A percentile compares a stretch with the other conserved stretches of the same genome.
Evolutionary conservation across 768 basidiomycete species (phyloP).

Genomic region (Hydnomerulius pinastri): DNA sequence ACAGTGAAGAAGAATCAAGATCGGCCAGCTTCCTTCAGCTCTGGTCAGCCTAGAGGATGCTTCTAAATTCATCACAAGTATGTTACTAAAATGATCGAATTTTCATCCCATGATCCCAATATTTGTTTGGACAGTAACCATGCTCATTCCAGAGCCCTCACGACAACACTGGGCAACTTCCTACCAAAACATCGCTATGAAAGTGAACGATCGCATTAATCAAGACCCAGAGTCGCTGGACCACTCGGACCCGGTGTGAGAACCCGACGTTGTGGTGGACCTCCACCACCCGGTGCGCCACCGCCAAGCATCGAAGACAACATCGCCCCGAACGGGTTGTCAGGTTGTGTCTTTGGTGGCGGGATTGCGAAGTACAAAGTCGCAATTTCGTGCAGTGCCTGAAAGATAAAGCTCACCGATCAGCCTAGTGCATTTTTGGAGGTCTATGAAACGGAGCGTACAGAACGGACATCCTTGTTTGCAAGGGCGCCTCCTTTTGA

Average conservation of each 20-base stretch:
- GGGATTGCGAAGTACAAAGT: slow-evolving; percentile 87
- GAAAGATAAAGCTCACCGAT: neutral
- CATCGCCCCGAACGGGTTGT: slow-evolving; percentile 87
- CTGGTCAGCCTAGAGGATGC: too few relatives aligned
- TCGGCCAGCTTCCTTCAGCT: too few relatives aligned
- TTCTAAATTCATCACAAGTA: too few relatives aligned
- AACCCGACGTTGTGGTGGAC: slow-evolving; percentile 28
- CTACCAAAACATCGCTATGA: too few relatives aligned
- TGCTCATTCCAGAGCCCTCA: too few relatives aligned
- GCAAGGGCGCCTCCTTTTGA: slow-evolving; percentile 65
- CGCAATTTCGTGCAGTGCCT: slow-evolving; percentile 72
- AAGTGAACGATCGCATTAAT: slow-evolving; percentile 16
- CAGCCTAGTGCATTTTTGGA: neutral
- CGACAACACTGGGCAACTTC: too few relatives aligned
- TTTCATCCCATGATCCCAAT: too few relatives aligned
- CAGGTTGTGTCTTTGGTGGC: slow-evolving; percentile 66
- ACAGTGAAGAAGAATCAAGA: too few relatives aligned
- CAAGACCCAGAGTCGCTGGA: slow-evolving; percentile 29
- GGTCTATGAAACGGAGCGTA: slow-evolving; percentile 34
- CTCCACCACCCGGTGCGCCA: slow-evolving; percentile 36
- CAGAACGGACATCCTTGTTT: slow-evolving; percentile 62
- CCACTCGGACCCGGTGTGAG: slow-evolving; percentile 27
- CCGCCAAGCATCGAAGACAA: slow-evolving; percentile 89
- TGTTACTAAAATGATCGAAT: too few relatives aligned
- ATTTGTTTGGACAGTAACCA: too few relatives aligned